Percentiles rank a stretch among this genome's conserved stretches.
Evolutionary conservation across 768 basidiomycete species (phyloP).

Genomic region (Dendrothele bispora): DNA sequence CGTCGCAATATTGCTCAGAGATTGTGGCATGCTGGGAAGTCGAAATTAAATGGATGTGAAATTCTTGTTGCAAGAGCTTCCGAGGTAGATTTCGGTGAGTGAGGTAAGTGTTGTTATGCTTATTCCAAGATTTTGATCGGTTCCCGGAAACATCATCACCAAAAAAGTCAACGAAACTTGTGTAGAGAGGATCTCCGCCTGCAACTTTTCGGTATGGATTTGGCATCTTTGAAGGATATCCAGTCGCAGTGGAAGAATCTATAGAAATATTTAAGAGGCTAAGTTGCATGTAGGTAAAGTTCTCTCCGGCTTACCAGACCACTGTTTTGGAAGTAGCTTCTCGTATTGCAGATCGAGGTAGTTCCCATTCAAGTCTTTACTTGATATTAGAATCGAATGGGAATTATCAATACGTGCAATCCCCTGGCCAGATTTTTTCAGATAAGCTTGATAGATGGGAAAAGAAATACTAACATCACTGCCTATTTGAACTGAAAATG

Average conservation of each 20-base stretch:
- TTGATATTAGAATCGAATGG: neutral
- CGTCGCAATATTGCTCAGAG: slow-evolving; percentile 21
- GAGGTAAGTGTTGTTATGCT: slow-evolving; percentile 24
- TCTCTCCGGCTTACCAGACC: neutral
- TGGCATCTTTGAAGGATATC: slow-evolving; percentile 5
- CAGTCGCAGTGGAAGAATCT: too few species aligned
- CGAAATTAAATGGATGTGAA: slow-evolving; percentile 20
- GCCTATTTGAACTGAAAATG: neutral
- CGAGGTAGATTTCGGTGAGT: slow-evolving; percentile 18
- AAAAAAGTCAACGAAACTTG: slow-evolving; percentile 5
- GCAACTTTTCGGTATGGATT: slow-evolving; percentile 8
- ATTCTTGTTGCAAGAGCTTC: slow-evolving; percentile 23
- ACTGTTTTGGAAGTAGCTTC: too few species aligned
- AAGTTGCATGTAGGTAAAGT: too few species aligned
- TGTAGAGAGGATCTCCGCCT: slow-evolving; percentile 2
- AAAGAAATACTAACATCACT: too few species aligned
- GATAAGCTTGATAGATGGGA: too few species aligned
- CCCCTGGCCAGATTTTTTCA: too few species aligned
- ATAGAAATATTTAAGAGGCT: too few species aligned
- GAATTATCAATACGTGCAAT: too few species aligned
- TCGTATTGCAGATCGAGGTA: too few species aligned
- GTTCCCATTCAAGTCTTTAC: too few species aligned
- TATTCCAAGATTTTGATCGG: slow-evolving; percentile 25
- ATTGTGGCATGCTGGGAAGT: slow-evolving; percentile 24
- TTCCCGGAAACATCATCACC: slow-evolving; percentile 31